These are phyloP conservation scores for Hericium erinaceus DNA, from an alignment of 768 basidiomycete species.

Conservation along the genomic window DNA sequence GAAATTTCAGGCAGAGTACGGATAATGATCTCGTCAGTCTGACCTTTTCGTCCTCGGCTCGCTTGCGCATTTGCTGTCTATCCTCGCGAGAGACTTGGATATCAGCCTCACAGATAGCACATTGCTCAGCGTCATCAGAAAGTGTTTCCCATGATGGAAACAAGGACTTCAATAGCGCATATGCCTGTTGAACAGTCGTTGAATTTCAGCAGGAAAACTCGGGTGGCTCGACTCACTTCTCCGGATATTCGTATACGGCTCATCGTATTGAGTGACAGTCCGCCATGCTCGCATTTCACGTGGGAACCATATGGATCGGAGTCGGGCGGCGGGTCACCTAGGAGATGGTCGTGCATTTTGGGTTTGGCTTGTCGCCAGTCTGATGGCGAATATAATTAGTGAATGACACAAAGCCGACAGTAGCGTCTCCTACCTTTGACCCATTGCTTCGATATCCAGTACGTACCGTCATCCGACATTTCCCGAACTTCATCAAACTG, in stretches of 20 bases:
- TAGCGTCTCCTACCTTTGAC: constrained; percentile 44
- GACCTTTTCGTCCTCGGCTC: constrained; percentile 77
- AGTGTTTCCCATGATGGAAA: constrained; percentile 62
- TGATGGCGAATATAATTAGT: constrained; percentile 3
- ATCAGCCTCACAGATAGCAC: constrained; percentile 52
- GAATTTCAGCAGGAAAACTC: neutral
- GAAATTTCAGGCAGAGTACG: neutral
- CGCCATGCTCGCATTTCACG: constrained; percentile 66
- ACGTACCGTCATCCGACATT: constrained; percentile 34
- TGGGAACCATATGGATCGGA: constrained; percentile 44
- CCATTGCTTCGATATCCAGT: constrained; percentile 78
- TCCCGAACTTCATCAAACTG: constrained; percentile 47
- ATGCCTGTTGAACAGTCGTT: constrained; percentile 35
- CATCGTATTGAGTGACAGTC: constrained; percentile 43
- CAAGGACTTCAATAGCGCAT: constrained; percentile 38
- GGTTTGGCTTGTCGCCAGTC: constrained; percentile 70
- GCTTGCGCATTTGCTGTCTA: constrained; percentile 50
- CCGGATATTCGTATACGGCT: constrained; percentile 54
- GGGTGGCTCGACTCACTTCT: constrained; percentile 32
- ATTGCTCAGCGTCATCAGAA: constrained; percentile 40
- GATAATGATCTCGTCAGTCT: neutral
- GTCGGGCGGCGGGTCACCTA: constrained; percentile 63
- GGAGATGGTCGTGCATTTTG: constrained; percentile 57
- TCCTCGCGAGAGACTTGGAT: constrained; percentile 50
- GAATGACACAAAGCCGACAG: neutral